Evolutionary conservation across 1,284 basidiomycete species (phyloP).

Genomic region (Trichosporon coremiiforme): DNA sequence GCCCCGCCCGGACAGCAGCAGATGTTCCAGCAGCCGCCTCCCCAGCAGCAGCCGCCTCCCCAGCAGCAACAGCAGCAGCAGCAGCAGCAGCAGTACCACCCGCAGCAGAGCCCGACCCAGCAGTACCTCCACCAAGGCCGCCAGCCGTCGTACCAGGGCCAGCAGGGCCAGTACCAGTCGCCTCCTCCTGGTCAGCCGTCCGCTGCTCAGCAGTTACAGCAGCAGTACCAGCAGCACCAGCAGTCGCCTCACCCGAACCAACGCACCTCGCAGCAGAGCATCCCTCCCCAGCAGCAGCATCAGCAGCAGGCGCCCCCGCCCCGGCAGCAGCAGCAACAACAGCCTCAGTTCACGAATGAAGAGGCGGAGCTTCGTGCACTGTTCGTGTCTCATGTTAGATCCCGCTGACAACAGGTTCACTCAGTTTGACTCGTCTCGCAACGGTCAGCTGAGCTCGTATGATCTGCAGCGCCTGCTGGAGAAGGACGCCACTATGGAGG

Average conservation of each 20-base stretch:
- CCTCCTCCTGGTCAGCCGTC: conserved; percentile 21
- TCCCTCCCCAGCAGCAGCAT: conserved; percentile 24
- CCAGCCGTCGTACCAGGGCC: conserved; percentile 26
- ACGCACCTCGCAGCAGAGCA: conserved; percentile 20
- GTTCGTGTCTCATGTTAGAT: conserved; percentile 16
- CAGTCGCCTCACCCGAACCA: conserved; percentile 13
- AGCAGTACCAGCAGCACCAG: conserved; percentile 26
- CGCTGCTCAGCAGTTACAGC: conserved; percentile 22
- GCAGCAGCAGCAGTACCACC: conserved; percentile 30
- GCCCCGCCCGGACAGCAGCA: conserved; percentile 25
- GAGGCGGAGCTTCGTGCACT: conserved; percentile 19
- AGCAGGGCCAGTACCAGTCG: conserved; percentile 25
- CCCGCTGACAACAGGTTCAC: conserved; percentile 43
- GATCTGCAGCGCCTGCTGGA: conserved; percentile 53
- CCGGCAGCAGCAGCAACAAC: conserved; percentile 28
- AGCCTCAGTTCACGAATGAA: conserved; percentile 13
- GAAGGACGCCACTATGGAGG: conserved; percentile 54
- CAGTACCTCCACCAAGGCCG: conserved; percentile 16
- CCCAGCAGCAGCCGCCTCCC: conserved; percentile 22
- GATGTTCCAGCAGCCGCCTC: conserved; percentile 26
- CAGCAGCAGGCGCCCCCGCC: conserved; percentile 19
- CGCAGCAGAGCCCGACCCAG: conserved; percentile 15
- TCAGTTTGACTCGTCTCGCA: conserved; percentile 50
- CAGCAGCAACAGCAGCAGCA: background rate
- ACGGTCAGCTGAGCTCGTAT: conserved; percentile 50